A percentile compares a stretch with the other conserved stretches of the same genome.
These are phyloP conservation scores for Pulveroboletus ravenelii DNA, from an alignment of 768 basidiomycete species.

Conservation along the genomic window DNA sequence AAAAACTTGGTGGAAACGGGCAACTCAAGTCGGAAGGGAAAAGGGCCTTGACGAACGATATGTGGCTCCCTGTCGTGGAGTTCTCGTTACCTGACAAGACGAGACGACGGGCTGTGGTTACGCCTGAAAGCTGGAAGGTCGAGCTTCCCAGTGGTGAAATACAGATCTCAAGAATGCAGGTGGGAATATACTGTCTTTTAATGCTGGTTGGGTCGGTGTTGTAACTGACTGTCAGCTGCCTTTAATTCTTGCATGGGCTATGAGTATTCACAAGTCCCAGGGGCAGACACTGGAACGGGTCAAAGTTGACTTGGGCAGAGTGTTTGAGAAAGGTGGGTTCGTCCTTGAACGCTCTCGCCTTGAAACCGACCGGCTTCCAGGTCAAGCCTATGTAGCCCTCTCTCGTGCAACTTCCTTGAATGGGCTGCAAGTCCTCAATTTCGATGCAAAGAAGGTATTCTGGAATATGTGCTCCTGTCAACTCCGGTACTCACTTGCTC, in stretches of 20 bases:
- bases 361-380: conserved; percentile 33
- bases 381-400: conserved; percentile 87
- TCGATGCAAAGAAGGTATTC: conserved; percentile 66
- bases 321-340: conserved; percentile 82
- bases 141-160: conserved; percentile 85
- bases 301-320: conserved; percentile 86
- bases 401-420: conserved; percentile 85
- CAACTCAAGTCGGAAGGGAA: conserved; percentile 34
- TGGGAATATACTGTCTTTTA: conserved; percentile 30
- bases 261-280: conserved; percentile 98
- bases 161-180: conserved; percentile 76
- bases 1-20: conserved; percentile 32
- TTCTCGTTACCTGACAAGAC: conserved; percentile 61
- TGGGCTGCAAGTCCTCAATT: conserved; percentile 81
- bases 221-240: conserved; percentile 53
- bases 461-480: background rate
- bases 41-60: conserved; percentile 26
- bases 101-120: conserved; percentile 51
- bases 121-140: conserved; percentile 78
- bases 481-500: conserved; percentile 1
- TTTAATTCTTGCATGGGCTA: conserved; percentile 91
- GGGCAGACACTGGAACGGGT: conserved; percentile 95
- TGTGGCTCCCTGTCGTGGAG: conserved; percentile 68
- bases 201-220: background rate
- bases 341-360: background rate